These are phyloP conservation scores for Xanthoconium stramineum DNA, from an alignment of 768 basidiomycete genomes.

Conservation along the genomic window DNA sequence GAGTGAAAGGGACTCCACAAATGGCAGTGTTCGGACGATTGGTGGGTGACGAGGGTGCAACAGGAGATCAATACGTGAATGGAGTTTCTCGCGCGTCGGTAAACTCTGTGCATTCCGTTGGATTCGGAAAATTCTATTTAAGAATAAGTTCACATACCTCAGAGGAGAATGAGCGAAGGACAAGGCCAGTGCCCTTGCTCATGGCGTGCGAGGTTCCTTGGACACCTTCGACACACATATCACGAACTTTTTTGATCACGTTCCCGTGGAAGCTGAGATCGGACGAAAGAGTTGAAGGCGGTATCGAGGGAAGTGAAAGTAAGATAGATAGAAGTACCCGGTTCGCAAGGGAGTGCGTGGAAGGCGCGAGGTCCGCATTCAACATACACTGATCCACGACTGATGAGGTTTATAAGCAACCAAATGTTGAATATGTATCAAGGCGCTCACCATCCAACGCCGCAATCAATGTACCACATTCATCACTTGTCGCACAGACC, in stretches of 20 bases:
- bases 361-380: constrained; percentile 48
- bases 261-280: constrained; percentile 47
- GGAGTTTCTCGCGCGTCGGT: constrained; percentile 15
- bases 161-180: constrained; percentile 40
- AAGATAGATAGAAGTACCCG: constrained; percentile 58
- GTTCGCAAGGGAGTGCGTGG: constrained; percentile 56
- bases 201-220: constrained; percentile 55
- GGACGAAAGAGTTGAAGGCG: constrained; percentile 51
- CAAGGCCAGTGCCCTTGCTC: constrained; percentile 59
- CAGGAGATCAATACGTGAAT: constrained; percentile 53
- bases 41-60: constrained; percentile 82
- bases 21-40: constrained; percentile 62
- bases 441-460: constrained; percentile 56
- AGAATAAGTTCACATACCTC: constrained; percentile 28
- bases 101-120: constrained; percentile 15
- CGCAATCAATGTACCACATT: constrained; percentile 49
- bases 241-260: constrained; percentile 46
- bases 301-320: constrained; percentile 54
- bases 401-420: constrained; percentile 28
- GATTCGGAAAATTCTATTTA: neutral
- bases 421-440: neutral
- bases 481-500: constrained; percentile 47
- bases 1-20: constrained; percentile 58
- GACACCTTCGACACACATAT: constrained; percentile 45
- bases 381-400: constrained; percentile 49